Conservation (phyloP, 495 filamentous ascomycete genomes). For the Penicillium salamii region DNA sequence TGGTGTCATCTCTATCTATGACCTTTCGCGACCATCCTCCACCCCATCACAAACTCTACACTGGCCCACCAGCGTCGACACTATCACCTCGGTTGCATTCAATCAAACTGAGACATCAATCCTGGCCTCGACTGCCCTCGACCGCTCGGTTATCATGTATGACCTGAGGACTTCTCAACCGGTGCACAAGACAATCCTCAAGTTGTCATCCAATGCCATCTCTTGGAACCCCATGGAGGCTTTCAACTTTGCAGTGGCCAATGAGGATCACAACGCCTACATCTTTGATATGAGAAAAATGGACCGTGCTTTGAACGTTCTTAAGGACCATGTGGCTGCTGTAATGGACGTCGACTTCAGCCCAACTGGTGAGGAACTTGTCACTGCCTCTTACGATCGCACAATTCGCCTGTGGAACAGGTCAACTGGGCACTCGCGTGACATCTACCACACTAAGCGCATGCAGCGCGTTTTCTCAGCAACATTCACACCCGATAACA, state of each 20-base stretch:
- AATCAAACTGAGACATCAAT: slow-evolving; percentile 94
- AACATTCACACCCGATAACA: slow-evolving; percentile 81
- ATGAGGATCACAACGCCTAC: slow-evolving; percentile 76
- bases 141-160: slow-evolving; percentile 82
- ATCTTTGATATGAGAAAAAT: slow-evolving; percentile 88
- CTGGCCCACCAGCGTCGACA: slow-evolving; percentile 86
- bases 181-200: slow-evolving; percentile 72
- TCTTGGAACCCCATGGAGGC: slow-evolving; percentile 96
- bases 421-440: slow-evolving; percentile 75
- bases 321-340: slow-evolving; percentile 92
- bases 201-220: slow-evolving; percentile 78
- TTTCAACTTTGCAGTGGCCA: slow-evolving; percentile 84
- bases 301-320: slow-evolving; percentile 79
- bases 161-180: slow-evolving; percentile 87
- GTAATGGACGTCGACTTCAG: slow-evolving; percentile 97
- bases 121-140: slow-evolving; percentile 76
- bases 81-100: slow-evolving; percentile 86
- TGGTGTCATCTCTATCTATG: slow-evolving; percentile 80
- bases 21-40: slow-evolving; percentile 69
- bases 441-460: slow-evolving; percentile 95
- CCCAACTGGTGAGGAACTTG: slow-evolving; percentile 91
- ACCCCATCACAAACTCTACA: slow-evolving; percentile 74
- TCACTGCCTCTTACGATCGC: slow-evolving; percentile 84
- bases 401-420: slow-evolving; percentile 79
- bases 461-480: slow-evolving; percentile 96